These are phyloP conservation scores for Emmonsiellopsis sp. DNA, from an alignment of 2,329 filamentous ascomycete genomes.

Conservation along the genomic window DNA sequence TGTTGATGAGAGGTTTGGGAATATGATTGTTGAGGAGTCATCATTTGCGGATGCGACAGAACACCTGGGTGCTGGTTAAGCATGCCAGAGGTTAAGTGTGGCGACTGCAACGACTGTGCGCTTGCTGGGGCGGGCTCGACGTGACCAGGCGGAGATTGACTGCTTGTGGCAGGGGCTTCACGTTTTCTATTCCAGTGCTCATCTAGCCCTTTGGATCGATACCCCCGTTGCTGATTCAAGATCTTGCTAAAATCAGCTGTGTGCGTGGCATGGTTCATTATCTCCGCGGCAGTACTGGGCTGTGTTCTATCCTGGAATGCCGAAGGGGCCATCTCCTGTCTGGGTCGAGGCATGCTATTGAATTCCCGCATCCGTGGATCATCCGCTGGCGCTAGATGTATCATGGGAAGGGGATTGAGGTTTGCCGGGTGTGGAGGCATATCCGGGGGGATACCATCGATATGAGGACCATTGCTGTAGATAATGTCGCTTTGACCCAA, in stretches of 20 bases:
- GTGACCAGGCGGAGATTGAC: constrained; percentile 27
- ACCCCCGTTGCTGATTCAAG: constrained; percentile 68
- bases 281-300: constrained; percentile 63
- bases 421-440: constrained; percentile 58
- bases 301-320: constrained; percentile 85
- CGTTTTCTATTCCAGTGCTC: constrained; percentile 75
- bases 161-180: constrained; percentile 56
- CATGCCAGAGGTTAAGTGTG: constrained; percentile 26
- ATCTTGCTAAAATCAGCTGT: constrained; percentile 85
- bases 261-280: constrained; percentile 77
- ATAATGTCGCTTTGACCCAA: constrained; percentile 76
- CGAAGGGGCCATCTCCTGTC: constrained; percentile 65
- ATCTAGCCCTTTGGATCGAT: constrained; percentile 70
- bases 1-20: constrained; percentile 62
- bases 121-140: constrained; percentile 11
- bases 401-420: constrained; percentile 69
- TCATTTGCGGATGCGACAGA: constrained; percentile 35
- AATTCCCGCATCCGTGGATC: constrained; percentile 73
- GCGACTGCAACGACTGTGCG: constrained; percentile 30
- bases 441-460: constrained; percentile 60
- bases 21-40: constrained; percentile 51
- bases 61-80: constrained; percentile 25
- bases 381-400: constrained; percentile 69
- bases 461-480: constrained; percentile 63
- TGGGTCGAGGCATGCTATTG: constrained; percentile 69